Conservation (phyloP, 176 grass and related monocot species). For the Ampelocalamus luodianensis region DNA sequence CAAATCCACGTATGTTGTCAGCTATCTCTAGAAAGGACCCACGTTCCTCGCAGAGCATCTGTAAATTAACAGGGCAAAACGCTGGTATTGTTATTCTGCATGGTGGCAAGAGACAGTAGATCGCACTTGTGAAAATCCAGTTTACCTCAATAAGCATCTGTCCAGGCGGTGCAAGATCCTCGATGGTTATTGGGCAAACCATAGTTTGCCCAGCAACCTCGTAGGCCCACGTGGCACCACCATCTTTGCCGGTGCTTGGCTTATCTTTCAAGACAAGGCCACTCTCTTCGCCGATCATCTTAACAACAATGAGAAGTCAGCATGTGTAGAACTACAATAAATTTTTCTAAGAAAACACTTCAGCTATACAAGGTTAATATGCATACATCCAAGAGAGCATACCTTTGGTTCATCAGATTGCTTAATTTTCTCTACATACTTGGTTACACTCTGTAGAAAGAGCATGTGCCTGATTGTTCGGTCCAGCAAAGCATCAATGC, state of each 20-base stretch:
- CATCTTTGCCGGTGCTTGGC: constrained; percentile 50
- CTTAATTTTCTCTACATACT: constrained; percentile 96
- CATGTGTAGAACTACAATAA: neutral
- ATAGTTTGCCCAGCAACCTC: constrained; percentile 95
- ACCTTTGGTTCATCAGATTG: constrained; percentile 93
- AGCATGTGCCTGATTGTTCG: constrained; percentile 98
- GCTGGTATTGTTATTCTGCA: neutral
- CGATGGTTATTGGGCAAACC: constrained; percentile 94
- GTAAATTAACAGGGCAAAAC: constrained; percentile 23
- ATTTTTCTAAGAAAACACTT: neutral
- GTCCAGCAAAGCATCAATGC: constrained; percentile 98
- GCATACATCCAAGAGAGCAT: constrained; percentile 21
- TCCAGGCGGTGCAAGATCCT: constrained; percentile 84
- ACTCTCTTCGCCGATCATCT: constrained; percentile 91
- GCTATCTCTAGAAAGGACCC: constrained; percentile 99
- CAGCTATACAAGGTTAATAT: constrained; percentile 29
- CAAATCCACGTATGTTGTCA: constrained; percentile 84
- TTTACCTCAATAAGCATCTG: constrained; percentile 99
- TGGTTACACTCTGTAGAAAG: constrained; percentile 95
- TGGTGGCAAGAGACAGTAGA: neutral
- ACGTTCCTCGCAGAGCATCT: constrained; percentile 97
- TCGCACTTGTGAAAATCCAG: constrained; percentile 1
- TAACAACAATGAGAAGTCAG: constrained; percentile 46
- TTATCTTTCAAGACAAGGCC: constrained; percentile 91
- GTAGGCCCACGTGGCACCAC: constrained; percentile 90